Percentiles rank a stretch among this genome's conserved stretches.
Evolutionary conservation across 805 yeast species (phyloP).

Genomic region (Danielozyma ontarioensis): DNA sequence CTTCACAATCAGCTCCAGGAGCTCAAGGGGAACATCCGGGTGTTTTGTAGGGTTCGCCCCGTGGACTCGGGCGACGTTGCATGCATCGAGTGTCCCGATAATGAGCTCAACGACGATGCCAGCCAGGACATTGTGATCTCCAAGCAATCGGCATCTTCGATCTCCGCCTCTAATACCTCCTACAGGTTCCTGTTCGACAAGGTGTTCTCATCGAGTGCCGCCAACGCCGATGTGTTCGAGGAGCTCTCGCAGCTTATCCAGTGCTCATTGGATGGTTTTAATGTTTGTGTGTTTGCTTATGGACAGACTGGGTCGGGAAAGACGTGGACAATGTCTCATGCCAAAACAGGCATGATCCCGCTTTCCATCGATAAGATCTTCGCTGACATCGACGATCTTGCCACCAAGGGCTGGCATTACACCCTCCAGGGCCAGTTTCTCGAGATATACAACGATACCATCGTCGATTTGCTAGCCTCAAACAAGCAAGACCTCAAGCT

Average conservation of each 20-base stretch:
- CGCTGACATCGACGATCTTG: constrained; percentile 42
- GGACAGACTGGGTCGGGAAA: constrained; percentile 95
- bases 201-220: constrained; percentile 52
- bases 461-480: constrained; percentile 58
- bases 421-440: constrained; percentile 67
- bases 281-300: constrained; percentile 91
- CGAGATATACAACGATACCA: constrained; percentile 83
- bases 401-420: constrained; percentile 59
- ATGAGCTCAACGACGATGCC: constrained; percentile 27
- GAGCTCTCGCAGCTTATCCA: constrained; percentile 86
- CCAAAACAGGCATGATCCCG: constrained; percentile 75
- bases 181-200: constrained; percentile 67
- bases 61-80: constrained; percentile 16
- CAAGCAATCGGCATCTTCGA: too few species aligned
- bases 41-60: constrained; percentile 83
- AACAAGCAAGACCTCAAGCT: constrained; percentile 30
- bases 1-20: constrained; percentile 78
- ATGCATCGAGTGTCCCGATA: constrained; percentile 14
- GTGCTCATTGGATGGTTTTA: constrained; percentile 74
- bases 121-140: constrained; percentile 30
- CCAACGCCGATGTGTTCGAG: constrained; percentile 65
- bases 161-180: too few species aligned
- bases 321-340: constrained; percentile 80
- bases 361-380: constrained; percentile 69
- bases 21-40: constrained; percentile 86